Evolutionary conservation across 2,329 filamentous ascomycete genomes (phyloP).

Genomic region (Ophiostoma fasciatum): DNA sequence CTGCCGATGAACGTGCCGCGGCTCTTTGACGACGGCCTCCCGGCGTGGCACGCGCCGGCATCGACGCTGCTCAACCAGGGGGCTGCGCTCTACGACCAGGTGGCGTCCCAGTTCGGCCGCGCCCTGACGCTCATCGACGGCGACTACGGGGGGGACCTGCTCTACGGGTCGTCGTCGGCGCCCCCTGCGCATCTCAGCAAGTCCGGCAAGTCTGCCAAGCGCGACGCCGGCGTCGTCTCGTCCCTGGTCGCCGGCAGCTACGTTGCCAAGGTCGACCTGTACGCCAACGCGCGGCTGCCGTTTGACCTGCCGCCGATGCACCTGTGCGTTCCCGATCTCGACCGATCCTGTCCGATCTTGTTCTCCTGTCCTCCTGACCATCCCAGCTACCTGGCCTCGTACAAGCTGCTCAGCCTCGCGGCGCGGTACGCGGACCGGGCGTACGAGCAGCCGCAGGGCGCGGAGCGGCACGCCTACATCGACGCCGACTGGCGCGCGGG

Average conservation of each 20-base stretch:
- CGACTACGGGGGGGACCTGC: too few species aligned
- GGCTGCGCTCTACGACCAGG: conserved; percentile 39
- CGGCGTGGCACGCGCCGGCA: conserved; percentile 26
- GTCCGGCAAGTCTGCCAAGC: not conserved
- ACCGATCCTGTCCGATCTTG: too few species aligned
- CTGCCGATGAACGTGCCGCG: conserved; percentile 22
- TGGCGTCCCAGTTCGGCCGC: conserved; percentile 47
- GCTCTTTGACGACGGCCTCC: conserved; percentile 28
- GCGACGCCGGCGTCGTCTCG: conserved; percentile 16
- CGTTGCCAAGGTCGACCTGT: conserved; percentile 64
- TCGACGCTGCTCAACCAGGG: conserved; percentile 30
- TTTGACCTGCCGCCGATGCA: conserved; percentile 50
- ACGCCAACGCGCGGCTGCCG: conserved; percentile 63
- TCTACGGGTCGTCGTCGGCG: too few species aligned
- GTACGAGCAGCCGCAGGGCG: conserved; percentile 48
- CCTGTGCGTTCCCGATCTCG: conserved; percentile 31
- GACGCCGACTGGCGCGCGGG: conserved; percentile 56
- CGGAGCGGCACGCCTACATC: conserved; percentile 54
- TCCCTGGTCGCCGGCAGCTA: conserved; percentile 35
- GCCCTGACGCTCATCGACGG: conserved; percentile 60
- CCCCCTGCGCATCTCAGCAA: too few species aligned
- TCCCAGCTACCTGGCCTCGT: conserved; percentile 63
- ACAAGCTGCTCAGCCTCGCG: conserved; percentile 62
- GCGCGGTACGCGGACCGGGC: conserved; percentile 64
- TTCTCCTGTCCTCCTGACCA: not conserved